Base-by-base conservation (phyloP, 2,329 filamentous ascomycete genomes). In the Ilyonectria destructans region DNA sequence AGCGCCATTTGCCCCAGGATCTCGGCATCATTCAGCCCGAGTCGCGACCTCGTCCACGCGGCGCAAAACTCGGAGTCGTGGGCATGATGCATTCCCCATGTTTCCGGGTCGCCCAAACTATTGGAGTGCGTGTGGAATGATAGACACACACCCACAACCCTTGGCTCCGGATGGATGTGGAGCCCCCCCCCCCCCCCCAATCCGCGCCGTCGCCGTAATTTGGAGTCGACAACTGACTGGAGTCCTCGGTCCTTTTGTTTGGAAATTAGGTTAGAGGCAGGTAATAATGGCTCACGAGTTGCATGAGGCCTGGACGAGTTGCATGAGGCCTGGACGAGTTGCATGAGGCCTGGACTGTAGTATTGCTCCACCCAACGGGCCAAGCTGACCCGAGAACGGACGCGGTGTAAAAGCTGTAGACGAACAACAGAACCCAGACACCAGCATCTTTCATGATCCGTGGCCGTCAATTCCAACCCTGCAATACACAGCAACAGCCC, bases 21-120 rank as follows among this genome's bases (percentile, higher is more conserved):
- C 31, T 68, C 65, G 65, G 65, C 31, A 43, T 29, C 12, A 58
- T 61, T 51, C 65, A 48, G 45, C 29, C 65, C 65, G 65, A 68
- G 23, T 54, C 9, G 52, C 46, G 49, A 23, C 49, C 33, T 19
- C 40, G 29, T 37, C 23, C 7, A 29, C 46, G 23, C 23, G 23
- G 31, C 13, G 46, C 13, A 60, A 49, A 49, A 49, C 29, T 62
- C 26, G 48, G 40, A 2, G 40, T 6, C 51, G 31, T 33, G 8
- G 31, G 8, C 21, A 61, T 17, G 58, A 17, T 40, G 15, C 35
- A 2, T 19, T 61, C 58, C 21, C 46, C 58, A 57, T 55, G 55
- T 54, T 59, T 45, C 29, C 15, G 10, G 51, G 43, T 49, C n/a
- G 31, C 60, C 33, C 29, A 46, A 54, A 33, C 40, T 21, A 19